Conservation (phyloP, 768 basidiomycete genomes). For the Mycena metata region DNA sequence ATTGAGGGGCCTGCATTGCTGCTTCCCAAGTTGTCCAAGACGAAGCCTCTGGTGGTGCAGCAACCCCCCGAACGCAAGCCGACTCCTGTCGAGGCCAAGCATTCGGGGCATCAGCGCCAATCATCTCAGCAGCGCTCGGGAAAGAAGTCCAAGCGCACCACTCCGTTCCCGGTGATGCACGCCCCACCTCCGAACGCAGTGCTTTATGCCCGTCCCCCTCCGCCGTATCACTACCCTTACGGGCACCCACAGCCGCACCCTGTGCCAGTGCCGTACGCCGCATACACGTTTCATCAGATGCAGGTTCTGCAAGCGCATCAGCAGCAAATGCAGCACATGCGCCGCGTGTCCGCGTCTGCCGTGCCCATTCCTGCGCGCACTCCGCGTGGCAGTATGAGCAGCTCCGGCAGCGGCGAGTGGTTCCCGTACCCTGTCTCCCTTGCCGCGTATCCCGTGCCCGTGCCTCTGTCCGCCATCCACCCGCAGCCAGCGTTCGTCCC, state of each 20-base stretch:
- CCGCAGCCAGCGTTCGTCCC: conserved; percentile 33
- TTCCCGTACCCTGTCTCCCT: conserved; percentile 10
- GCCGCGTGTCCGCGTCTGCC: conserved; percentile 30
- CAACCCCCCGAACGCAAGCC: conserved; percentile 9
- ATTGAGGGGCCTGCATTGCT: conserved; percentile 48
- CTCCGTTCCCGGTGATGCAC: background rate
- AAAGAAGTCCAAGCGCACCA: conserved; percentile 30
- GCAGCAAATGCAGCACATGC: conserved; percentile 38
- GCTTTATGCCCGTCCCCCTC: conserved; percentile 24
- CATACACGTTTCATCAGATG: conserved; percentile 35
- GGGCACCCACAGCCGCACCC: conserved; percentile 19
- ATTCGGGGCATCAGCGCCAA: background rate
- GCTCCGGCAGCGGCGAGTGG: conserved; percentile 34
- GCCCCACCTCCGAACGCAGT: background rate
- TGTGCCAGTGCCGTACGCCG: conserved; percentile 26
- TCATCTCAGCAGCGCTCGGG: conserved; percentile 8
- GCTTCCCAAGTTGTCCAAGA: background rate
- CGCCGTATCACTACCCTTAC: conserved; percentile 32
- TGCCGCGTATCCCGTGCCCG: conserved; percentile 25
- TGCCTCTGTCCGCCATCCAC: conserved; percentile 1
- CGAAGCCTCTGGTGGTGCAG: background rate
- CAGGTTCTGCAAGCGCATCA: conserved; percentile 35
- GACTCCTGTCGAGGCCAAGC: conserved; percentile 11
- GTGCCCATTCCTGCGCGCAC: conserved; percentile 15
- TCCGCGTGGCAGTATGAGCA: conserved; percentile 24